Conservation (phyloP, 176 grass and related monocot species). For the Aegilops sharonensis region DNA sequence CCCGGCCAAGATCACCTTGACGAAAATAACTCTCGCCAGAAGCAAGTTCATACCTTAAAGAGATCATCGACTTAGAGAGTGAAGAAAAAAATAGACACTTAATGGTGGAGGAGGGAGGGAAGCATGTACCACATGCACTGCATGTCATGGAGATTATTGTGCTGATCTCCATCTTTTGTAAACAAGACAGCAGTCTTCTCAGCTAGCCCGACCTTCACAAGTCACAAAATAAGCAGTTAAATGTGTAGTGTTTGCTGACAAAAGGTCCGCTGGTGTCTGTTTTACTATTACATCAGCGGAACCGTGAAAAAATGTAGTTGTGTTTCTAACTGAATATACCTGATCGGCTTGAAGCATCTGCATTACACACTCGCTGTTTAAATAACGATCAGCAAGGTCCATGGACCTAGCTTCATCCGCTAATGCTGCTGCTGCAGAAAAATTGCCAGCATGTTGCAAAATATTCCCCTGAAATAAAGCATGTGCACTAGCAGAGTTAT, state of each 20-base stretch:
- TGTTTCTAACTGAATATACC: slow-evolving; percentile 43
- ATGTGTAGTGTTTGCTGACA: background rate
- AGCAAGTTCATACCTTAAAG: slow-evolving; percentile 95
- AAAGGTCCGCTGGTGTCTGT: background rate
- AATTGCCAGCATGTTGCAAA: slow-evolving; percentile 90
- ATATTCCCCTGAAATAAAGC: slow-evolving; percentile 75
- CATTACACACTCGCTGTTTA: slow-evolving; percentile 98
- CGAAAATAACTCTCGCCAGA: slow-evolving; percentile 94
- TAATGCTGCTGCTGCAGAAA: slow-evolving; percentile 74
- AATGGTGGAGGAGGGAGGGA: background rate
- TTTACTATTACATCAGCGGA: background rate
- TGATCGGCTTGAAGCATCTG: slow-evolving; percentile 98
- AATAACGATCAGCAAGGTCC: slow-evolving; percentile 99
- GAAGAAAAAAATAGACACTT: background rate
- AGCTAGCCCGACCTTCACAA: slow-evolving; percentile 74
- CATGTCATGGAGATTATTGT: slow-evolving; percentile 99
- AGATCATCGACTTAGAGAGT: slow-evolving; percentile 11
- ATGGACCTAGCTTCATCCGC: slow-evolving; percentile 97
- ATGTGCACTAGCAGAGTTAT: background rate
- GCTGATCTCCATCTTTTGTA: slow-evolving; percentile 98
- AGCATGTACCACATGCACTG: slow-evolving; percentile 92
- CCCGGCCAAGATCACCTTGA: slow-evolving; percentile 93
- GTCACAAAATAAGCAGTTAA: slow-evolving; percentile 5
- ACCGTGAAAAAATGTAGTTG: background rate
- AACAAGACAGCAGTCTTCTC: slow-evolving; percentile 99